phyloP scores from a whole-genome alignment of 2,329 filamentous ascomycete species.

The Akanthomyces uredinophilus region DNA sequence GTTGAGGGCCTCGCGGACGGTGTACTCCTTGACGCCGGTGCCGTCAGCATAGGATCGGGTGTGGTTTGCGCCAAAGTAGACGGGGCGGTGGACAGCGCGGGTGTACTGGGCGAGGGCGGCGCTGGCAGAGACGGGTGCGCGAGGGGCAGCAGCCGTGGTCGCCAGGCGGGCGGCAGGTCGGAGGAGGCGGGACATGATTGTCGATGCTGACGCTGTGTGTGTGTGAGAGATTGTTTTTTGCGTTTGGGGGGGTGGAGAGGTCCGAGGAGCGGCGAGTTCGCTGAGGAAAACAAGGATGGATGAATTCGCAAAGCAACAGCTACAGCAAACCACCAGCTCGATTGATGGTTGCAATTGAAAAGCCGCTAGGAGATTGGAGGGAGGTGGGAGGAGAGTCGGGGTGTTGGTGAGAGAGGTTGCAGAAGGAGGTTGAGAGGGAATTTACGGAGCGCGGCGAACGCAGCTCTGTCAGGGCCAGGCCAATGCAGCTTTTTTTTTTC shows the following conservation, averaged over 20 bases:
- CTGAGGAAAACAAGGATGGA: background rate
- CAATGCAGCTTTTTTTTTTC: constrained; percentile 12
- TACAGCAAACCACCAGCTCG: constrained; percentile 6
- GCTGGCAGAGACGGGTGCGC: constrained; percentile 23
- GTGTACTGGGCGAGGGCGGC: constrained; percentile 33
- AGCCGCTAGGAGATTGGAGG: background rate
- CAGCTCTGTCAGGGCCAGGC: constrained; percentile 7
- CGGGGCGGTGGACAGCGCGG: constrained; percentile 33
- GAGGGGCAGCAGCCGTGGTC: constrained; percentile 30
- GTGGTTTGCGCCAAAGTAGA: constrained; percentile 34
- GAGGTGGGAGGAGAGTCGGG: background rate
- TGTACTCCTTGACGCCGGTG: constrained; percentile 78
- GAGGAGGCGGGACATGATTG: constrained; percentile 46
- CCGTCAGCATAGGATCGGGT: constrained; percentile 48
- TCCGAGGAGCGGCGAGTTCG: background rate
- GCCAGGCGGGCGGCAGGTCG: constrained; percentile 47
- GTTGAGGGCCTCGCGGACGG: constrained; percentile 94
- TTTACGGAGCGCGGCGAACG: constrained; percentile 15
- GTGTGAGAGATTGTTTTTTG: background rate
- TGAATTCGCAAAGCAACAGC: background rate
- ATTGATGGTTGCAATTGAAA: background rate
- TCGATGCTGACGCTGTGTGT: constrained; percentile 10
- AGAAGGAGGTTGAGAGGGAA: constrained; percentile 15
- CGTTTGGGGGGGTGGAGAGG: background rate
- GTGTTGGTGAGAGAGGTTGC: background rate